Base-by-base conservation (phyloP, 176 grass and related monocot genomes). In the Tillandsia leiboldiana region DNA sequence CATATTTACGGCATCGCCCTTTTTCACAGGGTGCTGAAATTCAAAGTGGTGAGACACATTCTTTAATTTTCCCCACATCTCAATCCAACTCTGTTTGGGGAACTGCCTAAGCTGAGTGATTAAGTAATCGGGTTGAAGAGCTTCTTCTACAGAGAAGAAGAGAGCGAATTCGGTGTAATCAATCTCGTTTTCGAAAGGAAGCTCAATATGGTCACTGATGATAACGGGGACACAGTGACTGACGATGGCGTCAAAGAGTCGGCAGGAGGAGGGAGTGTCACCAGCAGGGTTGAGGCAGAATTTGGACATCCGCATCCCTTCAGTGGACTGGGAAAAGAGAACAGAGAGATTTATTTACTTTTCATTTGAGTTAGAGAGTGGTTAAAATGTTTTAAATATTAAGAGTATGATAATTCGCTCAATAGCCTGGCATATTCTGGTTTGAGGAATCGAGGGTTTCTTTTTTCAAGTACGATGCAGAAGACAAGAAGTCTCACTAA, bases 211-310 rank as follows among this genome's bases (percentile, higher is more conserved):
- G 57, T 84, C 91, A 49, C 89, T 99, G 12, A 99, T 77, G 53
- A 99, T 99, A 48, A 99, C 84, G 65, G 94, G 94, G 63, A 99
- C 64, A 83, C 94, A 99, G 62, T 90, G 89, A 63, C 89, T 90
- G 70, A 93, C 72, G 11, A 99, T 99, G 18, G 94, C 89, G 79
- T 99, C 89, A 79, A 99, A 99, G 29, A 93, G 64, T 51, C 87
- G 87, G 72, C 94, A 99, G 3, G 94, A 99, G 13, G 89, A 90
- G 74, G 94, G 89, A 54, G 94, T 93, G 67, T 99, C 94, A 20
- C 94, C 82, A 26, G 94, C 89, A 18, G 94, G 89, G 51, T 92
- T 80, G 29, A 99, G 75, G 48, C 94, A 99, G 49, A 99, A 99
- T 69, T 93, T 99, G 57, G 89, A 90, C 50, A 80, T 85, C 8